These are phyloP conservation scores for Solanum medicagineum DNA, from an alignment of 257 asterid genomes.

Conservation along the genomic window DNA sequence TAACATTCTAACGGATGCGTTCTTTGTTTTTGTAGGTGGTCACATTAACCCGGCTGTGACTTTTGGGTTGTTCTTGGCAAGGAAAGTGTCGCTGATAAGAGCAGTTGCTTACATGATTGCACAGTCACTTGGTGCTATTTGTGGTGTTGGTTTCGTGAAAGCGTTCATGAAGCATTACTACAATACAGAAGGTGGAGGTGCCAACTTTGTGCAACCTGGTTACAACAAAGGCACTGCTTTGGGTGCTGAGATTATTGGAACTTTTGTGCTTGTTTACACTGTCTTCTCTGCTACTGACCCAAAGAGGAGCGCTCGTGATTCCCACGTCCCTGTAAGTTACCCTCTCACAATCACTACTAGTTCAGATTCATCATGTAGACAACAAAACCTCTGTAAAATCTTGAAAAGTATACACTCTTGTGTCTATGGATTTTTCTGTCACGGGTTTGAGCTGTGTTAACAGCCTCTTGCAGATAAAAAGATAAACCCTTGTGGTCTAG, in stretches of 20 bases:
- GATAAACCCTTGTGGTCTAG: too few species aligned
- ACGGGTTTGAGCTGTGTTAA: too few species aligned
- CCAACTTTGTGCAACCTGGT: background rate
- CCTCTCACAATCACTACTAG: background rate
- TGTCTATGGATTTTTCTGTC: background rate
- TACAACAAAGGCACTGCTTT: background rate
- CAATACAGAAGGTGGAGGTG: background rate
- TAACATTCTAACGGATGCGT: background rate
- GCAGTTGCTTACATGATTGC: constrained; percentile 3
- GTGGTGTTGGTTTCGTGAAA: constrained; percentile 11
- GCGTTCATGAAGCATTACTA: background rate
- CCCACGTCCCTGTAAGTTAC: background rate
- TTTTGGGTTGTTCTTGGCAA: constrained; percentile 8
- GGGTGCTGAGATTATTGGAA: constrained; percentile 1
- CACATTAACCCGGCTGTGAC: constrained; percentile 11
- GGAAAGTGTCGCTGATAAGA: constrained; percentile 6
- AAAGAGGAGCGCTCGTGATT: background rate
- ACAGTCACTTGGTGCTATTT: constrained; percentile 7
- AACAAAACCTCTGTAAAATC: background rate
- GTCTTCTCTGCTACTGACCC: background rate
- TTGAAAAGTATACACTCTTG: background rate
- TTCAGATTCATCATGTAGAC: background rate
- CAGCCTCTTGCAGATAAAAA: too few species aligned
- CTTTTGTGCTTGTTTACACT: background rate
- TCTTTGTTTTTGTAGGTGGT: background rate